Evolutionary conservation across 805 yeast species (phyloP).

Genomic region (Maudiozyma bulderi): DNA sequence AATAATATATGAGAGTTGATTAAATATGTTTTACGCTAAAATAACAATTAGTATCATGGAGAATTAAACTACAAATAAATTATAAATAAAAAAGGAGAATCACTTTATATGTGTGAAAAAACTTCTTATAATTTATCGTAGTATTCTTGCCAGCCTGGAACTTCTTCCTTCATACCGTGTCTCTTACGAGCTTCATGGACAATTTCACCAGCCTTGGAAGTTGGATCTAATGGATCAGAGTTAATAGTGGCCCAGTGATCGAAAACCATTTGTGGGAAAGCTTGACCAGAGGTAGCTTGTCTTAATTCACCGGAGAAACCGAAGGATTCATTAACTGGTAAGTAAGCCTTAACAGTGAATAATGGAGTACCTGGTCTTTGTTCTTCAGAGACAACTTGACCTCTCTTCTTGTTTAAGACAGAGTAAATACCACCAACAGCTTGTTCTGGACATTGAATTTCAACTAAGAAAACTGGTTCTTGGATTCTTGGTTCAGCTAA

Average conservation of each 20-base stretch:
- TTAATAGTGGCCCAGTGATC: conserved; percentile 92
- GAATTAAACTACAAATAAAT: conserved; percentile 9
- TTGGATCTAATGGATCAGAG: conserved; percentile 89
- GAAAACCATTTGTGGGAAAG: conserved; percentile 99
- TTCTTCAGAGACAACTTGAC: conserved; percentile 98
- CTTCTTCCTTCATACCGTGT: conserved; percentile 92
- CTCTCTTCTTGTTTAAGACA: conserved; percentile 98
- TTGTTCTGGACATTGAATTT: conserved; percentile 98
- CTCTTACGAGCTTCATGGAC: conserved; percentile 75
- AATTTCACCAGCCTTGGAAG: conserved; percentile 59
- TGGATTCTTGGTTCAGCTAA: conserved; percentile 98
- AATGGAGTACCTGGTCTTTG: conserved; percentile 99
- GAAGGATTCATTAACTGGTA: conserved; percentile 99
- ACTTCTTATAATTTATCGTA: conserved; percentile 70
- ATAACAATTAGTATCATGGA: conserved; percentile 1
- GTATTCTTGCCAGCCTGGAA: conserved; percentile 99
- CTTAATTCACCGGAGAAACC: conserved; percentile 99
- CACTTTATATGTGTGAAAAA: background rate
- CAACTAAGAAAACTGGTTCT: conserved; percentile 98
- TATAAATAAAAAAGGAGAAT: conserved; percentile 4
- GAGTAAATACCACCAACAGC: conserved; percentile 99
- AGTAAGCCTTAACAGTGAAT: conserved; percentile 98
- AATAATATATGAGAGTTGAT: conserved; percentile 4
- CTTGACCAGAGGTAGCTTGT: conserved; percentile 99
- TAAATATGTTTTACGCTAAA: conserved; percentile 2